Conservation (phyloP, 2,329 filamentous ascomycete species). For the Onygenales sp. region DNA sequence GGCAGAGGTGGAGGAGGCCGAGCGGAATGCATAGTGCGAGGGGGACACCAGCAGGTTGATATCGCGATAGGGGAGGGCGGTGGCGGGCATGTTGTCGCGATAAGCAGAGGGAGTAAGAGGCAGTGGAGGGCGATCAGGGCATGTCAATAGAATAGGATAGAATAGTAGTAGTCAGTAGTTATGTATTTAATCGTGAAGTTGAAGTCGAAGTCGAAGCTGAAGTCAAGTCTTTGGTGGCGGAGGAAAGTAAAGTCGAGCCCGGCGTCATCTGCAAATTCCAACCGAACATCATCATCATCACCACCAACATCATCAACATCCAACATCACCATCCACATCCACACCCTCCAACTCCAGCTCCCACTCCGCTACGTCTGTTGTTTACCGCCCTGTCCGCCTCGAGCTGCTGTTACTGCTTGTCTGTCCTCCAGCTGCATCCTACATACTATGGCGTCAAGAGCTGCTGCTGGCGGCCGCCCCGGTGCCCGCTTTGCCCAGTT, state of each 20-base stretch:
- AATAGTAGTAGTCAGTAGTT: neutral
- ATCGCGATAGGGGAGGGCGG: constrained; percentile 70
- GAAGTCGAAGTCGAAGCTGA: no score
- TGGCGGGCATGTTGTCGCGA: constrained; percentile 23
- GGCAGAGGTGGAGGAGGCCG: constrained; percentile 82
- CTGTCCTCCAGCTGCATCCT: constrained; percentile 17
- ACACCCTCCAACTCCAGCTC: no score
- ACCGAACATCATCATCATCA: no score
- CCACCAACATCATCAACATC: no score
- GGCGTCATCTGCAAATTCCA: no score
- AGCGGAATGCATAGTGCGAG: constrained; percentile 92
- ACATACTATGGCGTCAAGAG: constrained; percentile 67
- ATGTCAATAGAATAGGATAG: neutral
- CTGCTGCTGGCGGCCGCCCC: constrained; percentile 58
- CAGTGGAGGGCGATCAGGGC: neutral
- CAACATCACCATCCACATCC: no score
- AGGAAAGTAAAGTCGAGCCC: no score
- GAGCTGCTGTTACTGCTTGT: neutral
- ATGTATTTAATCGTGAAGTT: neutral
- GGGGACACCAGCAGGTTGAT: constrained; percentile 92
- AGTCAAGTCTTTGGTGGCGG: no score
- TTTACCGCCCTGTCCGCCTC: neutral
- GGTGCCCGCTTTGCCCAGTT: constrained; percentile 92
- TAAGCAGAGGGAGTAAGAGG: neutral
- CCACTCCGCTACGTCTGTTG: no score